Base-by-base conservation (phyloP, 2,329 filamentous ascomycete species). In the Cadophora sp. region DNA sequence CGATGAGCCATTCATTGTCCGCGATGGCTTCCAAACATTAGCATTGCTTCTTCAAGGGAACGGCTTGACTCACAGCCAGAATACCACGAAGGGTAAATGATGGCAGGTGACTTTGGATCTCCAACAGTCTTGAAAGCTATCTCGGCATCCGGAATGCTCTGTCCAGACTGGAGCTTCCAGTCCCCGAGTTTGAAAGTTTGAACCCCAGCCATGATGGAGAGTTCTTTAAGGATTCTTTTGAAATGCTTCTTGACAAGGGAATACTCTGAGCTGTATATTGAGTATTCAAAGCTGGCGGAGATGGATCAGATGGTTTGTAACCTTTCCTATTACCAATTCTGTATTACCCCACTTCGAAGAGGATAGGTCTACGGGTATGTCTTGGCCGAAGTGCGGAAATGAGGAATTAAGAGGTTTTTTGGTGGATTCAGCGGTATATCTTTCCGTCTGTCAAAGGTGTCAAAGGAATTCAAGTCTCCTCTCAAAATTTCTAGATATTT, bases 81-180 rank as follows among this genome's bases (percentile, higher is more conserved):
- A 76, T 89, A 94, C 91, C 91, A 94, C 1, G 88, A 89, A 1
- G 91, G 92, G 74, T 94, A 94, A 68, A 94, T 85, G 66, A 94
- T 86, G 2, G 87, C 88, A 8, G 91, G 91, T 6, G 80, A 82
- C 0, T 80, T 83, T 0, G 85, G 76, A 65, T 89, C 81, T 22
- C 92, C 92, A 71, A 91, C 90, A 0, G 91, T 92, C 78, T 91
- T 93, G 82, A 92, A 95, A 18, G 91, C 90, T 63, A 95, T 87
- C 73, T 86, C 85, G 1, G 92, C 91, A 71, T 86, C 77, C 1
- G 84, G 82, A 20, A 94, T 83, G 6, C 79, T 82, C n/a, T 81
- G 82, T 47, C 90, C 90, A 30, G 84, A 88, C 73, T 90, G 85
- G 2, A 94, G 85, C 68, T 84, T 79, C 81, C 90, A 91, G 78